Evolutionary conservation across 2,329 filamentous ascomycete species (phyloP).

Genomic region (Penicillium sp.): DNA sequence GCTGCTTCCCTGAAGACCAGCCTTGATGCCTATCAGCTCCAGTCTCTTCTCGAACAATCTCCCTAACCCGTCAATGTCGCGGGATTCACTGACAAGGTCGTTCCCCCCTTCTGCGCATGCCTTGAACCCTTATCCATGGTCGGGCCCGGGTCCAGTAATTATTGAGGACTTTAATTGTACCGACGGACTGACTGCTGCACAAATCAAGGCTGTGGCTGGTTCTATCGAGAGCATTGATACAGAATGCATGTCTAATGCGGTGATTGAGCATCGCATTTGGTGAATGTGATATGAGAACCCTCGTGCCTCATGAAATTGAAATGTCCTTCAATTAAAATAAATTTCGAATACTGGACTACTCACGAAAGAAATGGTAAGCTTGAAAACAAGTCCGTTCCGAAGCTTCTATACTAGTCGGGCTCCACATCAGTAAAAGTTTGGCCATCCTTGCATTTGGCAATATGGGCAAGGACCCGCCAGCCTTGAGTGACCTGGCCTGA

Average conservation of each 20-base stretch:
- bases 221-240: conserved; percentile 47
- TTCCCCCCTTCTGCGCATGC: conserved; percentile 9
- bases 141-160: conserved; percentile 10
- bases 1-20: conserved; percentile 20
- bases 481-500: neutral
- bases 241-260: conserved; percentile 49
- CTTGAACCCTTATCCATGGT: conserved; percentile 13
- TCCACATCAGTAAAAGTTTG: neutral
- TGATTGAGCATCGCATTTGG: conserved; percentile 48
- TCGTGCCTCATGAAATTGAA: neutral
- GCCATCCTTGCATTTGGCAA: neutral
- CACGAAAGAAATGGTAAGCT: no score
- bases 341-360: neutral
- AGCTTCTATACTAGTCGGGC: neutral
- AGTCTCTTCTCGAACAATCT: conserved; percentile 12
- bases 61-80: neutral
- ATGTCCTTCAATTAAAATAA: neutral
- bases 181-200: conserved; percentile 41
- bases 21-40: conserved; percentile 13
- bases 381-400: neutral
- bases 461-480: conserved; percentile 9
- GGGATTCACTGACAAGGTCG: conserved; percentile 10
- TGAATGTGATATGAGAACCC: conserved; percentile 12
- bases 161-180: conserved; percentile 13
- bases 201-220: conserved; percentile 50